Conservation (phyloP, 2,329 filamentous ascomycete species). For the Ophidiomyces ophidiicola region DNA sequence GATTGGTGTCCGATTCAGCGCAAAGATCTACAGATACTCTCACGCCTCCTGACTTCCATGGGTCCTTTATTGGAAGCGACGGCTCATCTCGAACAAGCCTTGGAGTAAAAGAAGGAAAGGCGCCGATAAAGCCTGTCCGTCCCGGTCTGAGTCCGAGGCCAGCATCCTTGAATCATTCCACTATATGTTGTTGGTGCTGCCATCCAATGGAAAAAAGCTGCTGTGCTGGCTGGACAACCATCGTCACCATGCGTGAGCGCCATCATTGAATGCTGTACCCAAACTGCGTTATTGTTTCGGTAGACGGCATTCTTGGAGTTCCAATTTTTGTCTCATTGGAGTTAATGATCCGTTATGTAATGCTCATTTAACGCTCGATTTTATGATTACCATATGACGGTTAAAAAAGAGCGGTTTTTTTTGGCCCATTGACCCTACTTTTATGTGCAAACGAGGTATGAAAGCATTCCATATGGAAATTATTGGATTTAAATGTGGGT, state of each 20-base stretch:
- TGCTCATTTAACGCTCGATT: too few relatives aligned
- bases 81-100: constrained; percentile 6
- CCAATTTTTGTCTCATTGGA: too few relatives aligned
- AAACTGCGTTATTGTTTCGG: too few relatives aligned
- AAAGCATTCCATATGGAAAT: too few relatives aligned
- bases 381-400: too few relatives aligned
- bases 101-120: constrained; percentile 8
- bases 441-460: too few relatives aligned
- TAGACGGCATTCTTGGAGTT: too few relatives aligned
- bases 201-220: constrained; percentile 59
- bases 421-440: too few relatives aligned
- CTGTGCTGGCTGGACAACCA: constrained; percentile 56
- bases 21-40: background rate
- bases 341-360: too few relatives aligned
- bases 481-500: too few relatives aligned
- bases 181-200: constrained; percentile 59
- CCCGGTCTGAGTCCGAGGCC: constrained; percentile 1
- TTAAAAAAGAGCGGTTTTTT: too few relatives aligned
- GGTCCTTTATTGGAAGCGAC: background rate
- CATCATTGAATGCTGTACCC: constrained; percentile 24
- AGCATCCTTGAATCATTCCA: constrained; percentile 36
- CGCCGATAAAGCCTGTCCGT: background rate
- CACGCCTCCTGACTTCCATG: background rate
- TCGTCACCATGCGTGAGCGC: constrained; percentile 54
- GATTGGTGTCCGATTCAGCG: background rate